These are phyloP conservation scores for Hemisphaericaspora xylanilytica DNA, from an alignment of 1,139 yeast species.

Conservation along the genomic window DNA sequence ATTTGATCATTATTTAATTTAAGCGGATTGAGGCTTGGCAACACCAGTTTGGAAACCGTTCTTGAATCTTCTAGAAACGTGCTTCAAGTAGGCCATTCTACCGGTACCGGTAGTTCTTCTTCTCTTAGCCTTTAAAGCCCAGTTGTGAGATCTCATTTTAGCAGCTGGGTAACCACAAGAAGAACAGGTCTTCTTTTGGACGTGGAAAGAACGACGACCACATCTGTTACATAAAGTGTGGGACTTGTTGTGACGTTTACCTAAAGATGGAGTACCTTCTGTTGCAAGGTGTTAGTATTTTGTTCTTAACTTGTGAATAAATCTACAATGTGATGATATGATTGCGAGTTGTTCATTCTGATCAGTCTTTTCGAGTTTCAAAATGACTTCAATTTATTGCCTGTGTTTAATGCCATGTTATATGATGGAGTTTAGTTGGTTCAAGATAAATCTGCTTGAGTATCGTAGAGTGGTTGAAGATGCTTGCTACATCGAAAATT, in stretches of 20 bases:
- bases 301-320: background rate
- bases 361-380: too few relatives aligned
- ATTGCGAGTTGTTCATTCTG: too few relatives aligned
- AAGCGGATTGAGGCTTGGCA: constrained; percentile 56
- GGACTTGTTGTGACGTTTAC: constrained; percentile 99
- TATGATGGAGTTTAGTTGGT: too few relatives aligned
- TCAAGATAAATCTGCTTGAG: too few relatives aligned
- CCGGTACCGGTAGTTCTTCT: constrained; percentile 99
- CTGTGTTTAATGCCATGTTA: too few relatives aligned
- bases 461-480: too few relatives aligned
- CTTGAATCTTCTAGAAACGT: constrained; percentile 96
- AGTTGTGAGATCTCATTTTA: constrained; percentile 97
- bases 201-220: constrained; percentile 98
- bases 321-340: constrained; percentile 5
- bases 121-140: constrained; percentile 99
- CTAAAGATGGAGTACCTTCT: constrained; percentile 99
- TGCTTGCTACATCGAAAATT: too few relatives aligned
- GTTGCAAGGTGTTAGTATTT: constrained; percentile 24
- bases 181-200: constrained; percentile 98
- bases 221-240: constrained; percentile 99
- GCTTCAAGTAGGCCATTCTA: constrained; percentile 98
- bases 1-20: constrained; percentile 17
- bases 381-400: too few relatives aligned
- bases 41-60: constrained; percentile 96
- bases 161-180: constrained; percentile 99